Percentiles rank a stretch among this genome's conserved stretches.
Conservation (phyloP, 225 moss, liverwort and hornwort species). For the Neckera pumila region DNA sequence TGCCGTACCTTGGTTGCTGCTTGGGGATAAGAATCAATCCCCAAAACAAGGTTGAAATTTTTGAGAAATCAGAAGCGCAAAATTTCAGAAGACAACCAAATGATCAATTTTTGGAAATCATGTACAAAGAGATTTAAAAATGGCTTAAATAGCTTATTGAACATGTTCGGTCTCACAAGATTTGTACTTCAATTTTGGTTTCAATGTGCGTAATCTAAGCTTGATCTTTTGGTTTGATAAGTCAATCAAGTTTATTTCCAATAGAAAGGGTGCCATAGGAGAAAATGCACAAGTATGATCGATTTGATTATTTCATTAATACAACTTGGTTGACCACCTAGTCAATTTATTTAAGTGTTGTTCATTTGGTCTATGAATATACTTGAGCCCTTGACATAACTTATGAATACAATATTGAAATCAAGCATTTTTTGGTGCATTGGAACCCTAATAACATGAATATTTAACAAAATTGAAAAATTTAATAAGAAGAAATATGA, state of each 20-base stretch:
- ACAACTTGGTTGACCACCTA: neutral
- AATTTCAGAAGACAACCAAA: too few species aligned
- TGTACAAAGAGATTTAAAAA: neutral
- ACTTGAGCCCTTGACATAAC: neutral
- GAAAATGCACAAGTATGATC: neutral
- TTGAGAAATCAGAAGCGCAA: too few species aligned
- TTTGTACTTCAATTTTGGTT: neutral
- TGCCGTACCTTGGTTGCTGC: too few species aligned
- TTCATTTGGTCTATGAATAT: neutral
- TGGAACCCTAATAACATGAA: neutral
- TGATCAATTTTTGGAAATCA: too few species aligned
- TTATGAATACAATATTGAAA: neutral
- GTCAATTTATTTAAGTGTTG: neutral
- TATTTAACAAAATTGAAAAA: neutral
- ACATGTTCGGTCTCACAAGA: too few species aligned
- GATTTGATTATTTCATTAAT: too few species aligned
- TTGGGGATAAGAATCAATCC: too few species aligned
- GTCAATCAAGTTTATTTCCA: neutral
- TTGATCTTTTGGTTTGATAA: neutral
- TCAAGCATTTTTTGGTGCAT: neutral
- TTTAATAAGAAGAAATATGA: neutral
- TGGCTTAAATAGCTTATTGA: neutral
- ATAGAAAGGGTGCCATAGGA: too few species aligned
- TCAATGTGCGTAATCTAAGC: neutral
- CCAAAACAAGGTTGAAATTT: too few species aligned